Percentiles rank a stretch among this genome's conserved stretches.
Conservation (phyloP, 768 basidiomycete genomes). For the Tylopilus balloui region DNA sequence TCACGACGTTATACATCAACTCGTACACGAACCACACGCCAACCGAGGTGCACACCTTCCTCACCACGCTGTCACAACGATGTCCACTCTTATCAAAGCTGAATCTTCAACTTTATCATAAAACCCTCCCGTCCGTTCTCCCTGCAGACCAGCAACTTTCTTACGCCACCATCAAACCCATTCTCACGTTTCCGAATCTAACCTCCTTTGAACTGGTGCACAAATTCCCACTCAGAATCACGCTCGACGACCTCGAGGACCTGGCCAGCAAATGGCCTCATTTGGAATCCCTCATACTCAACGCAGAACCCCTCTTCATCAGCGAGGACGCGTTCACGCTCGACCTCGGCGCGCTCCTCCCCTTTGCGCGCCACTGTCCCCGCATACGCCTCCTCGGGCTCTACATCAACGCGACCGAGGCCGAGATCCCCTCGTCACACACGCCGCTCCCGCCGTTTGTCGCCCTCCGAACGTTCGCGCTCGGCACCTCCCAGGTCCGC, state of each 20-base stretch:
- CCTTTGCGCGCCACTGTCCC: conserved; percentile 39
- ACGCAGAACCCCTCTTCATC: conserved; percentile 41
- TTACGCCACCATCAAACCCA: conserved; percentile 34
- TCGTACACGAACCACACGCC: conserved; percentile 44
- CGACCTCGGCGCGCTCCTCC: conserved; percentile 37
- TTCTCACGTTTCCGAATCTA: conserved; percentile 32
- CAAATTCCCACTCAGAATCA: conserved; percentile 32
- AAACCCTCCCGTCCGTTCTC: conserved; percentile 10
- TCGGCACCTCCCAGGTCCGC: conserved; percentile 48
- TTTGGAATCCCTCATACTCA: conserved; percentile 41
- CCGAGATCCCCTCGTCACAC: conserved; percentile 11
- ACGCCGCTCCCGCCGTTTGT: conserved; percentile 17
- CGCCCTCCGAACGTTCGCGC: conserved; percentile 30
- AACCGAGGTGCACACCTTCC: conserved; percentile 37
- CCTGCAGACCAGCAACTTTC: conserved; percentile 29
- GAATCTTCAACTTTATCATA: conserved; percentile 33
- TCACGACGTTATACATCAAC: conserved; percentile 52
- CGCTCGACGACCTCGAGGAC: conserved; percentile 40
- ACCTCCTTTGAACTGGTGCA: conserved; percentile 32
- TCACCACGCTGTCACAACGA: conserved; percentile 41
- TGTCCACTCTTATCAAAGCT: conserved; percentile 47
- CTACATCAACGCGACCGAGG: conserved; percentile 33
- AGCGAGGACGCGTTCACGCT: conserved; percentile 17
- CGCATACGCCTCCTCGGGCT: conserved; percentile 35
- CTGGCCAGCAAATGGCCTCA: conserved; percentile 45